Evolutionary conservation across 2,329 filamentous ascomycete genomes (phyloP).

Genomic region (Torrubiella hemipterigena): DNA sequence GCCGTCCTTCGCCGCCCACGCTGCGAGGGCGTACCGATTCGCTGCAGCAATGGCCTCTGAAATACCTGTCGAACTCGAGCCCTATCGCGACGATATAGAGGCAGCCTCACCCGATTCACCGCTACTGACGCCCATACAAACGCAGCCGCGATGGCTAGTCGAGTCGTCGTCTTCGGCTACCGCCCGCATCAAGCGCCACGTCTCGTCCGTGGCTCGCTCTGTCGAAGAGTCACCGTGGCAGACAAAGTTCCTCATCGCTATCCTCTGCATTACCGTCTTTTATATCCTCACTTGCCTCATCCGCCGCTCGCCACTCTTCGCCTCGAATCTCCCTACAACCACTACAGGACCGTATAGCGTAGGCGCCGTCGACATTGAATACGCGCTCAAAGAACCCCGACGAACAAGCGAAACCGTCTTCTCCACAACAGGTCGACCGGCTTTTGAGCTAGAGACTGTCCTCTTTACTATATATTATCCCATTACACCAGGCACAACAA

Average conservation of each 20-base stretch:
- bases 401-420: constrained; percentile 20
- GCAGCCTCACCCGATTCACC: not conserved
- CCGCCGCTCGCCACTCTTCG: constrained; percentile 27
- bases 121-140: not conserved
- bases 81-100: constrained; percentile 4
- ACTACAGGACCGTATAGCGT: constrained; percentile 31
- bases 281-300: constrained; percentile 11
- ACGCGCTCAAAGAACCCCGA: constrained; percentile 22
- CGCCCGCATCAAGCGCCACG: too few species aligned
- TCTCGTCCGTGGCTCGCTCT: too few species aligned
- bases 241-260: constrained; percentile 3
- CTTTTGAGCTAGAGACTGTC: constrained; percentile 33
- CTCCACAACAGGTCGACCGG: constrained; percentile 20
- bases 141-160: constrained; percentile 7
- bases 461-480: constrained; percentile 40
- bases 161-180: too few species aligned
- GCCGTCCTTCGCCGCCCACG: too few species aligned
- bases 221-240: too few species aligned
- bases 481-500: constrained; percentile 14
- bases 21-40: too few species aligned
- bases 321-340: constrained; percentile 29
- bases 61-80: constrained; percentile 5
- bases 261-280: too few species aligned
- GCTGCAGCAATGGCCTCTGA: not conserved
- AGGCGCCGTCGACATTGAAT: constrained; percentile 34